These are phyloP conservation scores for Irpex sp. DNA, from an alignment of 1,284 basidiomycete genomes.

Conservation along the genomic window DNA sequence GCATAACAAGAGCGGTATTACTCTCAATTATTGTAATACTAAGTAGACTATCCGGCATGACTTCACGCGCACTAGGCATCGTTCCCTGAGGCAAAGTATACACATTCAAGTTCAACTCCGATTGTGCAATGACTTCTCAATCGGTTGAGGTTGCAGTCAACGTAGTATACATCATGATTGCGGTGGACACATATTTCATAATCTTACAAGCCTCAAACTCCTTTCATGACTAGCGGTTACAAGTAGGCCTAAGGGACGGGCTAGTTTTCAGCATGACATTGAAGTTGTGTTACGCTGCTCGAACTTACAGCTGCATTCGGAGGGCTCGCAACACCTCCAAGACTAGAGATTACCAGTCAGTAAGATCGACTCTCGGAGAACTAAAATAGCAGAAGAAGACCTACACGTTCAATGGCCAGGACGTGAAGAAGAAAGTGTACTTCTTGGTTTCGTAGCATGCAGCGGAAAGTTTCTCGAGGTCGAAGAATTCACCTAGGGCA, in stretches of 20 bases:
- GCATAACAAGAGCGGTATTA: too few relatives aligned
- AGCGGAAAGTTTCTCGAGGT: constrained; percentile 58
- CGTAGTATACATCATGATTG: background rate
- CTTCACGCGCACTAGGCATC: too few relatives aligned
- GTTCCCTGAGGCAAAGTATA: too few relatives aligned
- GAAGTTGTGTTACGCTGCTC: background rate
- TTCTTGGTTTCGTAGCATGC: constrained; percentile 52
- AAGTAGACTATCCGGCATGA: too few relatives aligned
- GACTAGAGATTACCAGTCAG: constrained; percentile 32
- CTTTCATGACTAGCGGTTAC: background rate
- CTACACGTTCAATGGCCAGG: constrained; percentile 70
- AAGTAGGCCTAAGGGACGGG: background rate
- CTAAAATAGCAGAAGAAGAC: constrained; percentile 21
- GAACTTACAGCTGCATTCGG: constrained; percentile 63
- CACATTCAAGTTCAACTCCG: too few relatives aligned
- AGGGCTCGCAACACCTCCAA: constrained; percentile 64
- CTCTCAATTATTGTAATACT: too few relatives aligned
- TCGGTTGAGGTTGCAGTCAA: background rate
- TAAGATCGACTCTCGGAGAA: background rate
- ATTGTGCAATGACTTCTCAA: too few relatives aligned
- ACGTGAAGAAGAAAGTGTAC: constrained; percentile 72
- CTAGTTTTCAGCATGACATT: background rate
- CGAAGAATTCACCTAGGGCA: constrained; percentile 61
- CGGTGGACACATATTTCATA: too few relatives aligned
- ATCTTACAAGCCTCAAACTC: too few relatives aligned